A percentile compares a stretch with the other conserved stretches of the same genome.
Evolutionary conservation across 192 early-diverging fungal species (phyloP).

Genomic region (Entomortierella chlamydospora): DNA sequence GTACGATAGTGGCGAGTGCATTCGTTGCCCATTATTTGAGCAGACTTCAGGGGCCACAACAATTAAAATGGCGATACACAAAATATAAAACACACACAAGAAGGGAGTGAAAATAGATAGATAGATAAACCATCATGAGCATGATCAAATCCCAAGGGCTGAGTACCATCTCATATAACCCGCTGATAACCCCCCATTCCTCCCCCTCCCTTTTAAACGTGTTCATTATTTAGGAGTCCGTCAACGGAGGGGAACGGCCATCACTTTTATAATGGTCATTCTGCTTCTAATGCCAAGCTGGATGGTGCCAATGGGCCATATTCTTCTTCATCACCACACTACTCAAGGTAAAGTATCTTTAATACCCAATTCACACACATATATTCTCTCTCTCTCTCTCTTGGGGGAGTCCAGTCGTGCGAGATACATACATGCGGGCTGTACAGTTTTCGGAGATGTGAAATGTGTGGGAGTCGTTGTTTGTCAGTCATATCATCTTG

Average conservation of each 20-base stretch:
- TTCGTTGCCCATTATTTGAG: not conserved
- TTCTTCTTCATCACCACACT: constrained; percentile 34
- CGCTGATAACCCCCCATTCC: not conserved
- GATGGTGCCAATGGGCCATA: constrained; percentile 33
- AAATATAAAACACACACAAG: constrained; percentile 2
- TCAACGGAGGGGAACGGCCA: constrained; percentile 19
- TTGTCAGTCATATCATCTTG: too few relatives aligned
- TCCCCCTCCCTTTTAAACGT: too few relatives aligned
- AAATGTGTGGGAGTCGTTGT: too few relatives aligned
- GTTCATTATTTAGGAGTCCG: constrained; percentile 16
- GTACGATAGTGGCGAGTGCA: not conserved
- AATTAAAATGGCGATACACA: not conserved
- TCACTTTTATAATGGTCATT: constrained; percentile 17
- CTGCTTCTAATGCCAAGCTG: constrained; percentile 7
- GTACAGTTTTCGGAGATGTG: too few relatives aligned
- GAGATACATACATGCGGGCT: too few relatives aligned
- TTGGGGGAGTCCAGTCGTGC: too few relatives aligned
- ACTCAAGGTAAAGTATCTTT: constrained; percentile 23
- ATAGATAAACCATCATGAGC: not conserved
- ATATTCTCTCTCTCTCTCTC: too few relatives aligned
- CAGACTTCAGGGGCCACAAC: constrained; percentile 8
- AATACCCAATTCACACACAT: too few relatives aligned
- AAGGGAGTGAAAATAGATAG: not conserved
- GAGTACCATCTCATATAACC: not conserved
- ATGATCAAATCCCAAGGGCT: not conserved